Base-by-base conservation (phyloP, 2,329 filamentous ascomycete species). In the Cladosporium cucumerinum region DNA sequence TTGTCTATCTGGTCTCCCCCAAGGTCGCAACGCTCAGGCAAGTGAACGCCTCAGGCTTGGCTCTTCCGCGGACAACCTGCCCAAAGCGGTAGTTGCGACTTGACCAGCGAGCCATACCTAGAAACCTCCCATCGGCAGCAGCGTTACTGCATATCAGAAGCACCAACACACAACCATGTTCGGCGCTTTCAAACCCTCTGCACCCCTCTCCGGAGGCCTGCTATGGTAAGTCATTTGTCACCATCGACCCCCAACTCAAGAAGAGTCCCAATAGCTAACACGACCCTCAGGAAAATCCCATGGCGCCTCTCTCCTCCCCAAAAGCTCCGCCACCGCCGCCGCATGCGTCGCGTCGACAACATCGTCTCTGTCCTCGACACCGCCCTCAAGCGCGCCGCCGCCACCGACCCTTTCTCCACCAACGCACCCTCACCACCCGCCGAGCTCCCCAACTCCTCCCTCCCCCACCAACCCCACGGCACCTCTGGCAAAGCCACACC, bases 301-400 rank as follows among this genome's bases (percentile, higher is more conserved):
- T 99, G 93, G 93, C 89, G 95, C 67, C 87, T 99, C 75, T 99
- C 95, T 66, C 84, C 87, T 71, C 92, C 92, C 77, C 93, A 97
- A 80, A 98, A 98, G 80, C 86, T 88, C 69, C 89, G 93, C 63
- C 93, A 97, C 74, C 87, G 93, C 69, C 84, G 89, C 77, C 90
- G 93, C 55, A 84, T 97, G 68, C 89, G 91, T 68, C 87, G 89
- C 62, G 93, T 99, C 69, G 95, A 99, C 80, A 84, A 83, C 55
- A 88, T 98, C n/a, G 88, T 99, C 66, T 87, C 90, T 65, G 93
- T 91, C 18, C 80, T 99, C 68, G 91, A 92, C 74, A 85, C 82
- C 52, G 93, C 94, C 21, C 85, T 98, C 23, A 70, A 74, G 61
- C 62, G 84, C 86, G 61, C 90, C 89, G 78, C 84, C 57, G 55